These are phyloP conservation scores for Corniculantispora saksenae DNA, from an alignment of 2,329 filamentous ascomycete genomes.

Conservation along the genomic window DNA sequence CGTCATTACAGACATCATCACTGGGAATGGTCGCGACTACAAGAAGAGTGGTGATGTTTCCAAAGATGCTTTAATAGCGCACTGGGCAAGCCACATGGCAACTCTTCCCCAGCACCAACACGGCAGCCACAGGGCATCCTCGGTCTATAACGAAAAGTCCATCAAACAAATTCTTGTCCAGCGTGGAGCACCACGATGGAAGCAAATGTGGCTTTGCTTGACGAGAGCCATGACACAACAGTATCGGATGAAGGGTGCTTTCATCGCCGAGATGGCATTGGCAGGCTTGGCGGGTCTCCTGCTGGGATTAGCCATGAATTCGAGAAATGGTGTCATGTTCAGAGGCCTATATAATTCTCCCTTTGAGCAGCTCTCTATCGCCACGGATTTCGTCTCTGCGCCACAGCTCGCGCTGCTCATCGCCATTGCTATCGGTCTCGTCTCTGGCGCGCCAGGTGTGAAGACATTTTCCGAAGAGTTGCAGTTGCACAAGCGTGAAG, in stretches of 20 bases:
- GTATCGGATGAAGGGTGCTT: slow-evolving; percentile 50
- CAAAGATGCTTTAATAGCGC: slow-evolving; percentile 49
- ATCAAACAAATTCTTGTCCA: slow-evolving; percentile 44
- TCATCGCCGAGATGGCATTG: slow-evolving; percentile 57
- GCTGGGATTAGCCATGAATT: slow-evolving; percentile 54
- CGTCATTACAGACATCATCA: slow-evolving; percentile 62
- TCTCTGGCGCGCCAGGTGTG: slow-evolving; percentile 55
- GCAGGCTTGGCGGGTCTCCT: slow-evolving; percentile 53
- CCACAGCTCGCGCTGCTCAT: slow-evolving; percentile 55
- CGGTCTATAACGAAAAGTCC: not conserved
- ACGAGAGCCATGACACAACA: slow-evolving; percentile 57
- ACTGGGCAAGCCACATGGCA: slow-evolving; percentile 43
- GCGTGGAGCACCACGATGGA: slow-evolving; percentile 49
- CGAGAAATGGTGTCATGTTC: slow-evolving; percentile 54
- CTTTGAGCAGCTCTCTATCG: slow-evolving; percentile 52
- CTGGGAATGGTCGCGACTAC: slow-evolving; percentile 55
- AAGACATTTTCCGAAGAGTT: slow-evolving; percentile 59
- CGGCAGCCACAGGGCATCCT: not conserved
- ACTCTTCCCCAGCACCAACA: slow-evolving; percentile 20
- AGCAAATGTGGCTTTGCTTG: slow-evolving; percentile 56
- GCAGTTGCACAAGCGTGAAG: slow-evolving; percentile 55
- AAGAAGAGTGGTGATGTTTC: slow-evolving; percentile 47
- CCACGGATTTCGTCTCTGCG: slow-evolving; percentile 51
- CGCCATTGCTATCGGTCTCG: slow-evolving; percentile 57
- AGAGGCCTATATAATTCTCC: slow-evolving; percentile 51